phyloP scores from a whole-genome alignment of 2,329 filamentous ascomycete species.

The Paramyrothecium sp. region DNA sequence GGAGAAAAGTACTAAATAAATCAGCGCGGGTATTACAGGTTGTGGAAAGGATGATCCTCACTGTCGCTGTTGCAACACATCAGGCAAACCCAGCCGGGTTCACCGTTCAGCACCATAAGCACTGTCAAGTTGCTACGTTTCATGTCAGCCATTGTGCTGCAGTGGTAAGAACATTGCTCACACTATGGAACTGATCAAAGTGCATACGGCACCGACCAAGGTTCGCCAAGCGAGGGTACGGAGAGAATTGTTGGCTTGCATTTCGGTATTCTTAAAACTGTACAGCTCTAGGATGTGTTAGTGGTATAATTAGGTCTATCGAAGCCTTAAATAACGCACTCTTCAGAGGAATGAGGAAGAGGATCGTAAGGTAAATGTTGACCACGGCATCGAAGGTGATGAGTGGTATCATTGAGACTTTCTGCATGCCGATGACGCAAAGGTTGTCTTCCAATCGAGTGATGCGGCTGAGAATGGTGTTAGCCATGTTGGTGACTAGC shows the following conservation, averaged over 20 bases:
- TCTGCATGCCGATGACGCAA: slow-evolving; percentile 63
- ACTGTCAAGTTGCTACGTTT: slow-evolving; percentile 53
- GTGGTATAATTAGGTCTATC: too few species aligned
- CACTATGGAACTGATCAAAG: slow-evolving; percentile 57
- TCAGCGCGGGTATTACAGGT: slow-evolving; percentile 1
- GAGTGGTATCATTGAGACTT: slow-evolving; percentile 57
- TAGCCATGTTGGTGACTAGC: background rate
- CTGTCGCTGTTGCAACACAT: slow-evolving; percentile 65
- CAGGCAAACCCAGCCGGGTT: slow-evolving; percentile 64
- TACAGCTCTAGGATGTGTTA: slow-evolving; percentile 44
- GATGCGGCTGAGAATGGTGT: slow-evolving; percentile 45
- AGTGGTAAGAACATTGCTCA: slow-evolving; percentile 20
- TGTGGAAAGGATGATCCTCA: slow-evolving; percentile 27
- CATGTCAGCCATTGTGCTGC: slow-evolving; percentile 4
- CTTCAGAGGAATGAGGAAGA: slow-evolving; percentile 62
- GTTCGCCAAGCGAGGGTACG: slow-evolving; percentile 55
- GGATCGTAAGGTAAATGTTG: slow-evolving; percentile 61
- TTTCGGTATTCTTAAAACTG: slow-evolving; percentile 48
- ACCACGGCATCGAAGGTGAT: slow-evolving; percentile 60
- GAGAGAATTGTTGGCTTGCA: slow-evolving; percentile 38
- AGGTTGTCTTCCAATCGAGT: slow-evolving; percentile 51
- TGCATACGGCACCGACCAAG: slow-evolving; percentile 57
- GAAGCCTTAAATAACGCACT: slow-evolving; percentile 32
- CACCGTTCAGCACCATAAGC: slow-evolving; percentile 56
- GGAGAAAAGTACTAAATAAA: slow-evolving; percentile 53